Conservation (phyloP, 495 filamentous ascomycete genomes). For the Saxophila tyrrhenica region DNA sequence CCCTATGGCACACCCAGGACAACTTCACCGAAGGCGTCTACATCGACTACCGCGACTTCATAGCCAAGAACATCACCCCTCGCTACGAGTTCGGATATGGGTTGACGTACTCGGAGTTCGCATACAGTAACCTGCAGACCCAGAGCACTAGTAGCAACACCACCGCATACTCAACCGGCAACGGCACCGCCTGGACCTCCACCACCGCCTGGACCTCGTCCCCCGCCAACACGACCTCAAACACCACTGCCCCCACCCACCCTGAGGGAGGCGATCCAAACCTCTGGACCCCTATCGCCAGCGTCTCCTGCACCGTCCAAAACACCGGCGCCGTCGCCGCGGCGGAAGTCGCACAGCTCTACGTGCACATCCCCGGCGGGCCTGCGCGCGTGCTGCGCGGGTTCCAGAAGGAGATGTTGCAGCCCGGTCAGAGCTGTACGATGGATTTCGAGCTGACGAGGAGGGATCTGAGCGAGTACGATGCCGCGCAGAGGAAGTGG, state of each 20-base stretch:
- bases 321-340: conserved; percentile 42
- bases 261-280: conserved; percentile 45
- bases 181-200: no score
- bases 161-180: conserved; percentile 3
- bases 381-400: conserved; percentile 13
- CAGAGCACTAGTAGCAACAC: conserved; percentile 16
- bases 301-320: conserved; percentile 34
- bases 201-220: conserved; percentile 5
- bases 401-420: conserved; percentile 12
- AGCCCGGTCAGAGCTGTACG: conserved; percentile 2
- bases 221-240: conserved; percentile 13
- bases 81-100: conserved; percentile 37
- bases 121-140: conserved; percentile 6
- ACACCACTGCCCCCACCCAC: conserved; percentile 30
- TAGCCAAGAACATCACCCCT: conserved; percentile 17
- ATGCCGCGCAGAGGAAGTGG: conserved; percentile 13
- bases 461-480: conserved; percentile 16
- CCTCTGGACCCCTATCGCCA: conserved; percentile 47
- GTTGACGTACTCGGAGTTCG: conserved; percentile 56
- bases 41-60: conserved; percentile 27
- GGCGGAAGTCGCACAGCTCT: conserved; percentile 49
- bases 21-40: conserved; percentile 24
- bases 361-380: conserved; percentile 29
- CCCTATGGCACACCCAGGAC: conserved; percentile 5
- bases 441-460: conserved; percentile 12